Percentiles rank a stretch among this genome's conserved stretches.
These are phyloP conservation scores for Diplotaxis tenuifolia DNA, from an alignment of 345 rosid genomes.

Conservation along the genomic window DNA sequence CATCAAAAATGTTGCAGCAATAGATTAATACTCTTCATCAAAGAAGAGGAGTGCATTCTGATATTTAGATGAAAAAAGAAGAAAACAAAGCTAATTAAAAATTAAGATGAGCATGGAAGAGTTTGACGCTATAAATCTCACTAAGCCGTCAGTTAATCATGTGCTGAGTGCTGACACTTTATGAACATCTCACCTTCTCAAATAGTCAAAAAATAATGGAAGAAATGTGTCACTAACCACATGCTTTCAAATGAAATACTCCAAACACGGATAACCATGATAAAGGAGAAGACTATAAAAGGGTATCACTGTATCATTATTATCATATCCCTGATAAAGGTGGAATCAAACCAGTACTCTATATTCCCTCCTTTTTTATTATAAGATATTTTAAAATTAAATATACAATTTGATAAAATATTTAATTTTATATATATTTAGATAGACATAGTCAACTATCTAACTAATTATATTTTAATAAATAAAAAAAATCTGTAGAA, in stretches of 20 bases:
- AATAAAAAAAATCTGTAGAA: too few species aligned
- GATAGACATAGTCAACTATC: too few species aligned
- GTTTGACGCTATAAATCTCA: neutral
- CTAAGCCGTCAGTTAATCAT: neutral
- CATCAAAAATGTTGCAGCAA: neutral
- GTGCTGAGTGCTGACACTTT: neutral
- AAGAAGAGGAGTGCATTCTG: neutral
- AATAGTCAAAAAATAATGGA: neutral
- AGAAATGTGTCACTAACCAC: slow-evolving; percentile 9
- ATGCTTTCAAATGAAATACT: slow-evolving; percentile 1
- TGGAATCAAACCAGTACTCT: too few species aligned
- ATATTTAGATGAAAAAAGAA: neutral
- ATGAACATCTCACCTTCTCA: neutral
- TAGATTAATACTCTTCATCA: neutral
- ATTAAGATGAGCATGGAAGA: neutral
- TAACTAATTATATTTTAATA: too few species aligned
- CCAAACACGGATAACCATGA: neutral
- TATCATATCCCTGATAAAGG: too few species aligned
- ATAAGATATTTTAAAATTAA: too few species aligned
- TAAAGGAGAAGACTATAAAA: too few species aligned
- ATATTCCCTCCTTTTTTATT: too few species aligned
- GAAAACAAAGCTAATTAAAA: neutral
- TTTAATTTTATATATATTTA: too few species aligned
- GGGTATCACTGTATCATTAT: too few species aligned
- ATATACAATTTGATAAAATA: too few species aligned